Evolutionary conservation across 176 grass and related monocot genomes (phyloP).

Genomic region (Triticum aestivum): DNA sequence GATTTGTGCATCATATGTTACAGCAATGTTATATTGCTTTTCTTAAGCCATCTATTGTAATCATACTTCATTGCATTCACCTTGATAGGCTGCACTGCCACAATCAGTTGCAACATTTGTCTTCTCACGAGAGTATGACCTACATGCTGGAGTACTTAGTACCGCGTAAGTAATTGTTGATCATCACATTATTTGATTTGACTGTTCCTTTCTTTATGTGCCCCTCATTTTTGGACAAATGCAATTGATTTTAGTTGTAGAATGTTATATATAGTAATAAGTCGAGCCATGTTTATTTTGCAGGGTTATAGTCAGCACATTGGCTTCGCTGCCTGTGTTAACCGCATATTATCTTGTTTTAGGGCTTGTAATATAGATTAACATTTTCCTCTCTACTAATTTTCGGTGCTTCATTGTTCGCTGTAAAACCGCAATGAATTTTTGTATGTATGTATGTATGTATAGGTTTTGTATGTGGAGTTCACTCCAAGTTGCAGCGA

Average conservation of each 20-base stretch:
- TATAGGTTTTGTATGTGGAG: neutral
- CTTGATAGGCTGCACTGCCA: constrained; percentile 65
- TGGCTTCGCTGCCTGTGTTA: constrained; percentile 58
- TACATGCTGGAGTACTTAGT: constrained; percentile 70
- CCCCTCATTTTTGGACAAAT: too few species aligned
- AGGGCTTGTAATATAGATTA: constrained; percentile 39
- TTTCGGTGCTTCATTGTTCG: neutral
- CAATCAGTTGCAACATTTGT: constrained; percentile 67
- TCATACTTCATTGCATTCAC: neutral
- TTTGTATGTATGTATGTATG: too few species aligned
- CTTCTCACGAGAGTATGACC: constrained; percentile 67
- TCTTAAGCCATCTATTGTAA: neutral
- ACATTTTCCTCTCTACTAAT: neutral
- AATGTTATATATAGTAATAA: neutral
- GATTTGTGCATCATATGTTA: neutral
- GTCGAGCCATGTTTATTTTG: neutral
- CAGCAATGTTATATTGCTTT: neutral
- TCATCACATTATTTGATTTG: neutral
- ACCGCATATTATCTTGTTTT: constrained; percentile 55
- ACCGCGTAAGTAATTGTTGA: constrained; percentile 54
- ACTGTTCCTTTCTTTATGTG: too few species aligned
- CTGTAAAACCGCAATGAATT: neutral
- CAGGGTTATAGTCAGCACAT: constrained; percentile 71
- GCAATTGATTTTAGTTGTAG: neutral
- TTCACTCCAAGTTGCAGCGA: too few species aligned